phyloP scores from a whole-genome alignment of 345 rosid species.

The Fremontodendron californicum region DNA sequence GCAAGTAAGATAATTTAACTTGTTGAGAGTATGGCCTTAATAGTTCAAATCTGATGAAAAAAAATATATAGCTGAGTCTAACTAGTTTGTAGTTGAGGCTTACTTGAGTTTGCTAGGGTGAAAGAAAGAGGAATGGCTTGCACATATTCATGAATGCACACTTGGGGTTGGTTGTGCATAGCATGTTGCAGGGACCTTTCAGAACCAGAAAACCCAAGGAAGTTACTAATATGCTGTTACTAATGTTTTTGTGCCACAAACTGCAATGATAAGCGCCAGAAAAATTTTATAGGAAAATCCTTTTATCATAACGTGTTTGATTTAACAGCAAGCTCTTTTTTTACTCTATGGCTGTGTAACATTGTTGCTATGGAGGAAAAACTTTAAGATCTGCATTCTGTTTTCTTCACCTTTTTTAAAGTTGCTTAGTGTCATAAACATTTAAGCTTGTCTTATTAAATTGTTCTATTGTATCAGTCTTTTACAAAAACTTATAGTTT shows the following conservation, averaged over 20 bases:
- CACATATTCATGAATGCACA: neutral
- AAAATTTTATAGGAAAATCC: neutral
- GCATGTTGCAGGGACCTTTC: slow-evolving; percentile 7
- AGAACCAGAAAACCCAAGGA: neutral
- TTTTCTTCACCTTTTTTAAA: neutral
- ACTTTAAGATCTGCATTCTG: slow-evolving; percentile 3
- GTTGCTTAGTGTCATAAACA: neutral
- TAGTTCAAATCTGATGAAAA: neutral
- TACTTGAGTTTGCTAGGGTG: neutral
- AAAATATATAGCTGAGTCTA: neutral
- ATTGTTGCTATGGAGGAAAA: neutral
- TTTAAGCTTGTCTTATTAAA: neutral
- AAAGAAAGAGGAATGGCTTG: neutral
- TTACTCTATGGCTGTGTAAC: neutral
- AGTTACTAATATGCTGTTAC: neutral
- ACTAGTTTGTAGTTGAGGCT: neutral
- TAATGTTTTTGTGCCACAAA: neutral
- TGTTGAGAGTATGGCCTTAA: neutral
- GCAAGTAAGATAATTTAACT: neutral
- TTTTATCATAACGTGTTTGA: neutral
- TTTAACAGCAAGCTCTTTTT: neutral
- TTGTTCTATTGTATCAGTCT: slow-evolving; percentile 1
- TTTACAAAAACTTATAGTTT: slow-evolving; percentile 8
- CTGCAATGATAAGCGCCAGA: neutral
- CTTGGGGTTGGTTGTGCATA: neutral